These are phyloP conservation scores for Acer yangbiense DNA, from an alignment of 345 rosid genomes.

Conservation along the genomic window DNA sequence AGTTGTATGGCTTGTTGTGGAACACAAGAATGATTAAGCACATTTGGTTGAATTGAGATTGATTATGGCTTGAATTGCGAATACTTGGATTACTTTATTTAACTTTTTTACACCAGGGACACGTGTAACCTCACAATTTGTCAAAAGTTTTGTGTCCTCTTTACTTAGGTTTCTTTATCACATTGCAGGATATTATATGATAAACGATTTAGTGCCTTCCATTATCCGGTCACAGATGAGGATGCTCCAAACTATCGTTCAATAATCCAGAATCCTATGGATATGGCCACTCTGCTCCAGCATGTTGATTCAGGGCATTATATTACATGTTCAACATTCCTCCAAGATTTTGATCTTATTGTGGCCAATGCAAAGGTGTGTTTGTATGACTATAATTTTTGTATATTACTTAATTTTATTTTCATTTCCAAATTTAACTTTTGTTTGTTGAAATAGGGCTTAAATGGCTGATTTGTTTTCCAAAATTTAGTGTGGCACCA, in stretches of 20 bases:
- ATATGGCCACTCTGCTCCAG: slow-evolving; percentile 83
- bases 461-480: not conserved
- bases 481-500: not conserved
- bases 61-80: not conserved
- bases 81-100: not conserved
- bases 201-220: slow-evolving; percentile 89
- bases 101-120: not conserved
- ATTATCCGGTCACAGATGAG: slow-evolving; percentile 90
- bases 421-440: not conserved
- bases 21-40: not conserved
- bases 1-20: not conserved
- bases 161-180: slow-evolving; percentile 1
- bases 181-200: slow-evolving; percentile 78
- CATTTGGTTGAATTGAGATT: slow-evolving; percentile 2
- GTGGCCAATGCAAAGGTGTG: slow-evolving; percentile 89
- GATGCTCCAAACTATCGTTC: slow-evolving; percentile 95
- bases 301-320: slow-evolving; percentile 89
- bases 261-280: slow-evolving; percentile 94
- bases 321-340: slow-evolving; percentile 76
- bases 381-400: not conserved
- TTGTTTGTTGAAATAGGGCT: not conserved
- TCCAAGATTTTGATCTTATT: slow-evolving; percentile 91
- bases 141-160: not conserved
- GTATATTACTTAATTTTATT: not conserved
- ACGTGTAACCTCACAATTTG: not conserved